phyloP scores from a whole-genome alignment of 495 filamentous ascomycete species.

The Neurospora sp. region DNA sequence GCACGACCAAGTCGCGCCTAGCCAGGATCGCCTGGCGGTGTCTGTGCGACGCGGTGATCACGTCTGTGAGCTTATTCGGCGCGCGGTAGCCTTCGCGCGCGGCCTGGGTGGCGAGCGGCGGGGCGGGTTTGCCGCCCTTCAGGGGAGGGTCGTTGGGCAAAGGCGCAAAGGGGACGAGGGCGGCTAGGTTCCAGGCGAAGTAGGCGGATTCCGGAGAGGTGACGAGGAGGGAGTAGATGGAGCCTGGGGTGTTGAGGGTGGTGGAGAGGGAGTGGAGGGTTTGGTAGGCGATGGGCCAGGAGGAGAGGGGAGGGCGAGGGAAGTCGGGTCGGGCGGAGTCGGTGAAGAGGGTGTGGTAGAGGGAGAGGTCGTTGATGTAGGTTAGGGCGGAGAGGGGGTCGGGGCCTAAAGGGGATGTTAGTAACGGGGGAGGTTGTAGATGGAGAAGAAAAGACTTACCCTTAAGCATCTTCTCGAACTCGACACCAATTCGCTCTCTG shows the following conservation, averaged over 20 bases:
- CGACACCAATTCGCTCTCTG: conserved; percentile 72
- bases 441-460: conserved; percentile 33
- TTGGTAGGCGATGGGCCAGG: conserved; percentile 43
- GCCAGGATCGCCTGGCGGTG: conserved; percentile 49
- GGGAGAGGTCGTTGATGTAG: conserved; percentile 60
- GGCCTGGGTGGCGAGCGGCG: conserved; percentile 41
- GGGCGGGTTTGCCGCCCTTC: conserved; percentile 33
- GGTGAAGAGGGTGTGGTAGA: conserved; percentile 76
- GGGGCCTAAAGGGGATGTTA: conserved; percentile 39
- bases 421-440: not conserved
- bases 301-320: conserved; percentile 24
- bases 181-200: conserved; percentile 64
- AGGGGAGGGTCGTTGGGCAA: conserved; percentile 28
- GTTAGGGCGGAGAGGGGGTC: conserved; percentile 57
- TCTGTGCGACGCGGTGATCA: conserved; percentile 53
- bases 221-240: conserved; percentile 45
- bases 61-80: conserved; percentile 56
- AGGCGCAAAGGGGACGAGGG: conserved; percentile 65
- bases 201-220: conserved; percentile 49
- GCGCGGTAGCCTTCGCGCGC: conserved; percentile 71
- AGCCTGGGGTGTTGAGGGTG: conserved; percentile 34
- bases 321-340: conserved; percentile 40
- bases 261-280: conserved; percentile 33
- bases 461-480: conserved; percentile 84
- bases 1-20: conserved; percentile 40